Evolutionary conservation across 305 asterid genomes (phyloP).

Genomic region (Solanum hybrid): DNA sequence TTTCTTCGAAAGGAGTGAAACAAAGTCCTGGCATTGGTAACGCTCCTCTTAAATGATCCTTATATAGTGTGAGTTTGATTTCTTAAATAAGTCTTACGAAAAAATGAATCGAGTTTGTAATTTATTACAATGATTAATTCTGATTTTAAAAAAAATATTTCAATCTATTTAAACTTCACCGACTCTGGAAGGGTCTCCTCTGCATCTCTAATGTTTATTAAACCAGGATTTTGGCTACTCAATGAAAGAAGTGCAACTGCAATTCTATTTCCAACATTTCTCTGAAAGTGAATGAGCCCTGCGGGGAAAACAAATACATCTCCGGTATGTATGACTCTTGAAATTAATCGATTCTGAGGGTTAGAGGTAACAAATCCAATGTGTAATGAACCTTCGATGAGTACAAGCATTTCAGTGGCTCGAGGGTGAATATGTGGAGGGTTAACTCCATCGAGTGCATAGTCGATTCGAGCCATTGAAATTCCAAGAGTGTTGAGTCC

Average conservation of each 20-base stretch:
- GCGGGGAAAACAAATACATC: conserved; percentile 15
- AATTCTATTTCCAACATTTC: conserved; percentile 3
- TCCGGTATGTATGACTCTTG: conserved; percentile 4
- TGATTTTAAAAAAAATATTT: not conserved
- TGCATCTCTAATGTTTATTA: not conserved
- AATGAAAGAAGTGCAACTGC: not conserved
- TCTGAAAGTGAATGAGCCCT: conserved; percentile 15
- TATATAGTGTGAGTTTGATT: not conserved
- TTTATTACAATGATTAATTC: not conserved
- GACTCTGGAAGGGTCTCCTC: not conserved
- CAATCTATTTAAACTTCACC: not conserved
- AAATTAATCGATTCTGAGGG: not conserved
- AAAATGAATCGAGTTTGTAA: not conserved
- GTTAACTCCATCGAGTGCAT: not conserved
- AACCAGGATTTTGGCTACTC: conserved; percentile 11
- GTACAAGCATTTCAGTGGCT: conserved; percentile 2
- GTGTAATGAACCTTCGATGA: conserved; percentile 5
- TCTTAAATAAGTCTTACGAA: too few species aligned
- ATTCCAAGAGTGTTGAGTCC: conserved; percentile 21
- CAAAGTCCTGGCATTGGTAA: not conserved
- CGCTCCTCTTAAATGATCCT: not conserved
- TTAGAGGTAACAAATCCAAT: conserved; percentile 7
- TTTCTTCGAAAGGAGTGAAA: not conserved
- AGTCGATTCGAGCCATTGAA: conserved; percentile 13
- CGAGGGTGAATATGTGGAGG: conserved; percentile 16